Evolutionary conservation across 139 green algal species (phyloP), one percentile per base, ranked within the genome.

Genomic region (Micractinium conductrix): DNA sequence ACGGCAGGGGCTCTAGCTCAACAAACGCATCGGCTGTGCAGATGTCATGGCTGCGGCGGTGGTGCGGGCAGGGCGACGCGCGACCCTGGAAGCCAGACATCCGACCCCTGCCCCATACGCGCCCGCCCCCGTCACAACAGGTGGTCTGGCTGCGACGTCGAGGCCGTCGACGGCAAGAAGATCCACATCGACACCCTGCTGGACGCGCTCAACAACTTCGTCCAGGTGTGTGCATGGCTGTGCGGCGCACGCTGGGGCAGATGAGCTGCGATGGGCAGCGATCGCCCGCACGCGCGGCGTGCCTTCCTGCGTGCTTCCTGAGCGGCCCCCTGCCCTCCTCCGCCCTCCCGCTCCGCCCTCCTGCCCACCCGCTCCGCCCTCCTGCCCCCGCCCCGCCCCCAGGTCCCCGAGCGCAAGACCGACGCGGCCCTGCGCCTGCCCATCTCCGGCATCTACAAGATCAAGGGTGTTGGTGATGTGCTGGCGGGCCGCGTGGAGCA

Each of bases 391-490:
- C 28, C 43, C 7, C 71, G 43, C 30, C 43, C 1, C 21, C 67
- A 91, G 73, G 84, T 95, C 83, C 96, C 96, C 69, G 94, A 98
- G 90, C 94, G 96, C 89, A 96, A 97, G 85, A 90, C 87, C 65
- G 91, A 96, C 89, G 93, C 91, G 43, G 88, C 95, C 76, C 92
- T 99, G 88, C 95, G 96, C 82, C 91, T 99, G 89, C 96, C 96
- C 87, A 97, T 99, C 35, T 86, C 90, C 83, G 97, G 96, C 84
- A 91, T 96, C 81, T 99, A 99, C 95, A 99, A 99, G 96, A 99
- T 99, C 91, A 97, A 97, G 91, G 97, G 97, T 93, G 96, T 99
- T 80, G 97, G 97, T 92, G 96, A 97, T 93, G 97, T 99, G 87
- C 97, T 98, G 71, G 96, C 96, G 38, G 97, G 97, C 85, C 96